Percentiles rank a stretch among this genome's conserved stretches.
These are phyloP conservation scores for Jaltomata sinuosa DNA, from an alignment of 257 asterid genomes.

Conservation along the genomic window DNA sequence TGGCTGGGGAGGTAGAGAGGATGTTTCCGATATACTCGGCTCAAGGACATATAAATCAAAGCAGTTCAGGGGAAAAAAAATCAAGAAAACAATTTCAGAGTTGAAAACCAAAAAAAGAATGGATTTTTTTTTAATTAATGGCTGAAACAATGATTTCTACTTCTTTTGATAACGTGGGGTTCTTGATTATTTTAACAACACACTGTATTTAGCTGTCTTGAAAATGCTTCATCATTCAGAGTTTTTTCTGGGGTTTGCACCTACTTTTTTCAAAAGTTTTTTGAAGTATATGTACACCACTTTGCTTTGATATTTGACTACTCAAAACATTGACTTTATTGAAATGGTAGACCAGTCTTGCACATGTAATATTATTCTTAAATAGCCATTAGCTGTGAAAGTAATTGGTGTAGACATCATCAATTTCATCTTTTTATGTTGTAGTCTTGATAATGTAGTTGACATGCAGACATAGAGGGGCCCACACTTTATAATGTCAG, in stretches of 20 bases:
- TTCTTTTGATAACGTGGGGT: slow-evolving; percentile 50
- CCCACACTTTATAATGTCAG: not conserved
- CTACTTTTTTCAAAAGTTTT: slow-evolving; percentile 23
- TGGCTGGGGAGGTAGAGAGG: not conserved
- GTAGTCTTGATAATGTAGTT: slow-evolving; percentile 4
- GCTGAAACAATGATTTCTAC: slow-evolving; percentile 32
- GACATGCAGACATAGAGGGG: not conserved
- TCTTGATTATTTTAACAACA: slow-evolving; percentile 13
- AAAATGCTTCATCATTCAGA: not conserved
- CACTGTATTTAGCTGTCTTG: slow-evolving; percentile 23
- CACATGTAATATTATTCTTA: not conserved
- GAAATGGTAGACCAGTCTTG: slow-evolving; percentile 14
- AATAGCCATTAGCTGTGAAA: not conserved
- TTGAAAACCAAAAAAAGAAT: slow-evolving; percentile 1
- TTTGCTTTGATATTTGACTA: slow-evolving; percentile 25
- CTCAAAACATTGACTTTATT: slow-evolving; percentile 34
- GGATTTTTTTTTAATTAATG: not conserved
- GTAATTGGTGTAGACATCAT: not conserved
- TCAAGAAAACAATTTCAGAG: slow-evolving; percentile 28
- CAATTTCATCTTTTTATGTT: not conserved
- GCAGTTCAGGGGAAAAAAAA: too few relatives aligned
- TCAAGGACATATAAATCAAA: too few relatives aligned
- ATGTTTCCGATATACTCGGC: too few relatives aligned
- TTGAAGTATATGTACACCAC: slow-evolving; percentile 8
- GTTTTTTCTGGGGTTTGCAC: slow-evolving; percentile 17